Base-by-base conservation (phyloP, 2,329 filamentous ascomycete species). In the Neurospora sp. region DNA sequence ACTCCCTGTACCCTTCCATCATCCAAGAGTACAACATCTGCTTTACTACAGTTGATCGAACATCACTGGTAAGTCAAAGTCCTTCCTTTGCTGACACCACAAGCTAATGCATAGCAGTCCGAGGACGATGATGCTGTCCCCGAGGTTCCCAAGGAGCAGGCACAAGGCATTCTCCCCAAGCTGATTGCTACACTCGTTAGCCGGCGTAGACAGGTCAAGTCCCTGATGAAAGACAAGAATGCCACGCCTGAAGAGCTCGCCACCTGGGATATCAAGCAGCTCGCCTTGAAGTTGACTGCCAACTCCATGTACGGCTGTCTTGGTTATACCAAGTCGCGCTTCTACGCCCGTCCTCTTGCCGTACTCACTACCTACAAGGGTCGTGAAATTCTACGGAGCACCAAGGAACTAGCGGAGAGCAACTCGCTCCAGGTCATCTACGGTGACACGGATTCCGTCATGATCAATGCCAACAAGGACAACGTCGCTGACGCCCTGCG, bases 301-400 rank as follows among this genome's bases (percentile, higher is more conserved):
- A 99, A 99, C 82, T 98, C 95, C 74, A 99, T 99, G 96, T 99
- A 99, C 80, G 96, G 96, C 75, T 99, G 96, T 86, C 83, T 99
- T 80, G 96, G 96, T 75, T 99, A 97, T 79, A 95, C 92, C 12
- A 97, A 94, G 78, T 98, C 96, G 70, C 92, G 96, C 67, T 99
- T 99, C 83, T 99, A 99, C 77, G 96, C 96, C 71, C 89, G 96
- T 70, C 96, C 96, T 11, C 85, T 99, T 66, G 96, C 96, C 70
- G 93, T 98, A 81, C 90, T 99, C 79, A 98, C 94, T 2, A 99
- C 96, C 0, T 97, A 90, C 83, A 98, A 99, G 80, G 96, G 96
- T 70, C 93, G 96, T 83, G 96, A 99, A 83, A 98, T 99, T 87
- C 84, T 99, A 71, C 89, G 92, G 73, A 96, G 92, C 78, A 99